Evolutionary conservation across 371 early-diverging fungal genomes (phyloP).

Genomic region (Mortierella sp.): DNA sequence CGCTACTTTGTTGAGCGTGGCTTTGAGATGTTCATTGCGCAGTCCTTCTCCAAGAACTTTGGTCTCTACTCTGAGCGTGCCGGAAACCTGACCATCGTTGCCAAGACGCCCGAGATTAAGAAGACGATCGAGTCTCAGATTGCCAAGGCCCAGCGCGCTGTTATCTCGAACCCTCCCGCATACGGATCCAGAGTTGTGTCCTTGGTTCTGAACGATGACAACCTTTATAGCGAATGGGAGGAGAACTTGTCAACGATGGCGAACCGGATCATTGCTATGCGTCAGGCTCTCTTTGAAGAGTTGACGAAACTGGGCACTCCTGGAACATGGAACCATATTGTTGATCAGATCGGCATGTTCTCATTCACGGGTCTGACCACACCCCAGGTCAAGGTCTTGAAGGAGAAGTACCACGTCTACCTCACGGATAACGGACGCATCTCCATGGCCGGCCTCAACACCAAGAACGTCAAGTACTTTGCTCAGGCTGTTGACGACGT

Average conservation of each 20-base stretch:
- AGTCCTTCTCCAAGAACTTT: constrained; percentile 97
- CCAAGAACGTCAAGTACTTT: constrained; percentile 86
- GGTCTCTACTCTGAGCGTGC: constrained; percentile 95
- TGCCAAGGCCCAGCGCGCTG: constrained; percentile 83
- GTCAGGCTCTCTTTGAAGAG: constrained; percentile 73
- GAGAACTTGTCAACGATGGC: constrained; percentile 86
- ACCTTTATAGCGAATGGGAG: constrained; percentile 85
- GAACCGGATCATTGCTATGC: constrained; percentile 89
- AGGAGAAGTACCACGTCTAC: constrained; percentile 90
- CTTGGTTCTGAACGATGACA: constrained; percentile 83
- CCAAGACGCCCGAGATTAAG: constrained; percentile 61
- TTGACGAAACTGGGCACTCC: constrained; percentile 82
- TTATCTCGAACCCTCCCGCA: constrained; percentile 91
- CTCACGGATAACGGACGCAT: constrained; percentile 95
- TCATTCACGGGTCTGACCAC: constrained; percentile 85
- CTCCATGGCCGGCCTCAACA: constrained; percentile 93
- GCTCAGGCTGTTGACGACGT: constrained; percentile 84
- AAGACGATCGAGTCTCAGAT: constrained; percentile 80
- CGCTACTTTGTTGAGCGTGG: constrained; percentile 92
- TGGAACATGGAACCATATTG: constrained; percentile 95
- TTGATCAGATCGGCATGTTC: constrained; percentile 98
- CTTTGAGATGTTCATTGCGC: constrained; percentile 89
- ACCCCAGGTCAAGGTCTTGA: constrained; percentile 79
- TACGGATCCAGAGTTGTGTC: constrained; percentile 92
- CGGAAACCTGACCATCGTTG: constrained; percentile 88